Conservation (phyloP, 176 grass and related monocot species). For the Luzula sylvatica region DNA sequence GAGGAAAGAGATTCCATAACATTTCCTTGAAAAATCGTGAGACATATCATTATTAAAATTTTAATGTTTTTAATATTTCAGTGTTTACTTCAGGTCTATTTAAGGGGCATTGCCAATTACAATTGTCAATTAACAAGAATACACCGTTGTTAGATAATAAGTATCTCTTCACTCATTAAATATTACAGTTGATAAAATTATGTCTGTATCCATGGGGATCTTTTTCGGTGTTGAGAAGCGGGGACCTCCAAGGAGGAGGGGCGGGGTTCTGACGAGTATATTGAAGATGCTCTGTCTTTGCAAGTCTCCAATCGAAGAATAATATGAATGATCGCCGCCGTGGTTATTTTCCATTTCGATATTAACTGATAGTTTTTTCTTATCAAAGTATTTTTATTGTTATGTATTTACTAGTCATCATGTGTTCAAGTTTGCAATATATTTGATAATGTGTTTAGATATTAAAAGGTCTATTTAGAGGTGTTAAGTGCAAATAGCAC, state of each 20-base stretch:
- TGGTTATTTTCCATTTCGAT: not conserved
- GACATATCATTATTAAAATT: not conserved
- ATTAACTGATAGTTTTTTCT: too few relatives aligned
- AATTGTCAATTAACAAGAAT: constrained; percentile 18
- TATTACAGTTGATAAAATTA: not conserved
- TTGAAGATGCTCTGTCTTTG: constrained; percentile 5
- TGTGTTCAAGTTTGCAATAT: too few relatives aligned
- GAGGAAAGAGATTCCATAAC: too few relatives aligned
- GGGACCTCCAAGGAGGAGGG: constrained; percentile 4
- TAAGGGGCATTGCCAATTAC: too few relatives aligned
- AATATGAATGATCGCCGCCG: not conserved
- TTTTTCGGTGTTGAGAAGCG: not conserved
- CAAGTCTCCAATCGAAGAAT: not conserved
- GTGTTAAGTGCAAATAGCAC: too few relatives aligned
- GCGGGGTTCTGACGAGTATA: constrained; percentile 3
- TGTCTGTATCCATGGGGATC: not conserved
- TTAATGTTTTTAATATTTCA: not conserved
- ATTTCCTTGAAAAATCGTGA: too few relatives aligned
- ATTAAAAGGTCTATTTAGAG: too few relatives aligned
- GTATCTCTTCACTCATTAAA: not conserved
- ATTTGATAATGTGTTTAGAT: too few relatives aligned
- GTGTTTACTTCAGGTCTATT: not conserved
- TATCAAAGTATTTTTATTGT: too few relatives aligned
- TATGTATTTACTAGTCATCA: too few relatives aligned
- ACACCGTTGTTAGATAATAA: constrained; percentile 1